These are phyloP conservation scores for Ceriops tagal DNA, from an alignment of 345 rosid species.

Conservation along the genomic window DNA sequence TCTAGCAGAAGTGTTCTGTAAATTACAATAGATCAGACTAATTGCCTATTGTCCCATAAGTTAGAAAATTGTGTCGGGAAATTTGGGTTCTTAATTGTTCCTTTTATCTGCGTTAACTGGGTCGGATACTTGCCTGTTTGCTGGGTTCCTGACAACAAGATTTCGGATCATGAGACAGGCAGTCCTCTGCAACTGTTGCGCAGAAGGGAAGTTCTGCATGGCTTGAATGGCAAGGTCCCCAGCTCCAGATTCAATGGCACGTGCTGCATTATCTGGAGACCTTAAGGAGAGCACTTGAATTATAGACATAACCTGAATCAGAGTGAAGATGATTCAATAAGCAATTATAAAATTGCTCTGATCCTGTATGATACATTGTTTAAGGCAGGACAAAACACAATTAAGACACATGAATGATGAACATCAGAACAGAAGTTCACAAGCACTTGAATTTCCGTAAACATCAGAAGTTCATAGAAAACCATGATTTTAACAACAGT, in stretches of 20 bases:
- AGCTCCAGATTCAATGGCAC: constrained; percentile 89
- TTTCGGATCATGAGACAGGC: constrained; percentile 89
- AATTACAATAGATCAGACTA: constrained; percentile 1
- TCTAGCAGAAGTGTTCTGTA: constrained; percentile 62
- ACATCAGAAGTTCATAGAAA: neutral
- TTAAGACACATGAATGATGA: neutral
- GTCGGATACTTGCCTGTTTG: constrained; percentile 58
- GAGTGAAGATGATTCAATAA: neutral
- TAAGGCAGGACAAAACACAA: neutral
- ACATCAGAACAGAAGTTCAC: neutral
- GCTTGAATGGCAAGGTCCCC: constrained; percentile 84
- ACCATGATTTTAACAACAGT: neutral
- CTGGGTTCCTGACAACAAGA: constrained; percentile 75
- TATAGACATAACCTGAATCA: constrained; percentile 64
- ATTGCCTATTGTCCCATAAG: too few relatives aligned
- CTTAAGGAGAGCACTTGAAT: constrained; percentile 77
- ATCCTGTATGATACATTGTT: neutral
- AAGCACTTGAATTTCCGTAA: neutral
- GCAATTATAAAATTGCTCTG: neutral
- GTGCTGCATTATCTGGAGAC: constrained; percentile 76
- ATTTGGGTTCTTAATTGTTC: too few relatives aligned
- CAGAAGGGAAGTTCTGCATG: constrained; percentile 74
- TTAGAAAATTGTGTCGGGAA: too few relatives aligned
- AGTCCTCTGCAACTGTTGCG: constrained; percentile 64
- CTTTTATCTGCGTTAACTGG: too few relatives aligned